Evolutionary conservation across 2,329 filamentous ascomycete species (phyloP).

Genomic region (Arachnomyces sp.): DNA sequence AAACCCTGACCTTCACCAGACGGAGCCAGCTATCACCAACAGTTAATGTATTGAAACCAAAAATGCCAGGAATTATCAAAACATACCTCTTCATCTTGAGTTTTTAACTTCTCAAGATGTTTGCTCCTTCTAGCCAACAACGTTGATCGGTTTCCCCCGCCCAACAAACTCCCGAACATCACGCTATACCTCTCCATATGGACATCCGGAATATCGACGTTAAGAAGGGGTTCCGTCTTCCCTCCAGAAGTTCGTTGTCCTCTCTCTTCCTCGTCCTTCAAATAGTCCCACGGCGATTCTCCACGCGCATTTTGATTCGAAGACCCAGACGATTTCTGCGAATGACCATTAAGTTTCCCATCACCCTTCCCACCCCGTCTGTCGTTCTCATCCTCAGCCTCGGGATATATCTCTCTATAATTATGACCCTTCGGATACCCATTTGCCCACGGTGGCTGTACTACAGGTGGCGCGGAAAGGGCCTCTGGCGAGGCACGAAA

Average conservation of each 20-base stretch:
- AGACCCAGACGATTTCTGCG: no score
- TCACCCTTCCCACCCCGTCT: no score
- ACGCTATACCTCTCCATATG: constrained; percentile 85
- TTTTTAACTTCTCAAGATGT: constrained; percentile 43
- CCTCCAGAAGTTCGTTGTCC: constrained; percentile 2
- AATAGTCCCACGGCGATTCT: no score
- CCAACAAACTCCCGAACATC: constrained; percentile 76
- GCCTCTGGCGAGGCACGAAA: neutral
- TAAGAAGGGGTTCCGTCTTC: constrained; percentile 41
- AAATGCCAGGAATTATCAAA: neutral
- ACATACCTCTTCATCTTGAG: constrained; percentile 39
- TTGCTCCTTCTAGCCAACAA: constrained; percentile 29
- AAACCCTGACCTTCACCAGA: no score
- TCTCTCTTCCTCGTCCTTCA: neutral
- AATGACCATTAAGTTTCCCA: no score
- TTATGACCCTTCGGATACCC: no score
- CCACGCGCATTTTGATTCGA: no score
- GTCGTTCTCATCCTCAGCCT: no score
- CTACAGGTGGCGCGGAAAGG: no score
- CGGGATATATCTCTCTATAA: no score
- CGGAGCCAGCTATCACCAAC: no score
- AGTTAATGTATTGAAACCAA: neutral
- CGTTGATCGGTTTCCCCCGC: constrained; percentile 28
- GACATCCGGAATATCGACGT: constrained; percentile 71
- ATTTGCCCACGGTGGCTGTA: no score